phyloP scores from a whole-genome alignment of 163 green algal species.

The Scenedesmus sp. region DNA sequence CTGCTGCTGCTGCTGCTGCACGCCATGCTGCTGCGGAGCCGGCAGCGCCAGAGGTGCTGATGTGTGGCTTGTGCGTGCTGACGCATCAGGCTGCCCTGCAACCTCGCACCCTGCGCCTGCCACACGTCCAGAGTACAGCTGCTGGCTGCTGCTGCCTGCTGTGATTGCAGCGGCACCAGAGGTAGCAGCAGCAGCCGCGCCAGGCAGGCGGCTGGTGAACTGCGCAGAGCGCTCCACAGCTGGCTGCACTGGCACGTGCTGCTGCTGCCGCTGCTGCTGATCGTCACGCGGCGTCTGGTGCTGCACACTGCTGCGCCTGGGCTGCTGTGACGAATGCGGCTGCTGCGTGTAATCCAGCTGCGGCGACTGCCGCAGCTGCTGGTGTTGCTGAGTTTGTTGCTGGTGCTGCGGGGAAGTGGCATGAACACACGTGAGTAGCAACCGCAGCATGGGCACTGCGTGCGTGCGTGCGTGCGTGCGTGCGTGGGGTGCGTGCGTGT shows the following conservation, averaged over 20 bases:
- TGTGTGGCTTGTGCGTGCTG: conserved; percentile 3
- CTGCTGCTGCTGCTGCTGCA: conserved; percentile 11
- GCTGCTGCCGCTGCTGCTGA: background rate
- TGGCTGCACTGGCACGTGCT: background rate
- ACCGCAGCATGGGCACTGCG: background rate
- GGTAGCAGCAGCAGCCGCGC: background rate
- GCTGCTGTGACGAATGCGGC: background rate
- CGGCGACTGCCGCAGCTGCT: background rate
- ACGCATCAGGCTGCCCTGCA: background rate
- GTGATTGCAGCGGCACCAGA: background rate
- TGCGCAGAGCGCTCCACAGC: background rate
- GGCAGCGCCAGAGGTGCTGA: background rate
- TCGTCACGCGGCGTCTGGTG: background rate
- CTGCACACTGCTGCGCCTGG: background rate
- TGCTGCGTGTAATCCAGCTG: background rate
- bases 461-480: too few species aligned
- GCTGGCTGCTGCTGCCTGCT: background rate
- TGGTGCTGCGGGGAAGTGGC: background rate
- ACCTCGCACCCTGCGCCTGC: background rate
- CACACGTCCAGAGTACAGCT: background rate
- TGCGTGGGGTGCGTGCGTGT: too few species aligned
- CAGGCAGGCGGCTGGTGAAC: background rate
- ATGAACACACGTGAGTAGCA: background rate
- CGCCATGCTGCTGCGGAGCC: background rate
- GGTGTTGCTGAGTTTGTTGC: background rate